A percentile compares a stretch with the other conserved stretches of the same genome.
Conservation (phyloP, 306 rosid species). For the Corylus heterophylla region DNA sequence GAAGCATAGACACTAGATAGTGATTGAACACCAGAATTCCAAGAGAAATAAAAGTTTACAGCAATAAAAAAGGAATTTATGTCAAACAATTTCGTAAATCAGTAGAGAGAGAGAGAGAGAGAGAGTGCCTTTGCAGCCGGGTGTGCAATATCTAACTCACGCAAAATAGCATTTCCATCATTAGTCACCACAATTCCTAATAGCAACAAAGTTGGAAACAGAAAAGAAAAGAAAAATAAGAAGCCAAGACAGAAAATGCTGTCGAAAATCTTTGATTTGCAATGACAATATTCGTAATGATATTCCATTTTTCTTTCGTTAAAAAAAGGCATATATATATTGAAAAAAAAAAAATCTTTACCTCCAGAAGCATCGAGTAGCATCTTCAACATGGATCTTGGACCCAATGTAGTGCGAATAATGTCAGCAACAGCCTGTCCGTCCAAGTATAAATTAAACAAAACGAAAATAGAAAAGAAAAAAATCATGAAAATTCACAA, state of each 20-base stretch:
- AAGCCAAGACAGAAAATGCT: not conserved
- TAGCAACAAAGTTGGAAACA: slow-evolving; percentile 2
- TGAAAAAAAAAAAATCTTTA: slow-evolving; percentile 21
- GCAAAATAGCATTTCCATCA: slow-evolving; percentile 95
- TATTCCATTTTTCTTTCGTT: not conserved
- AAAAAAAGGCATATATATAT: not conserved
- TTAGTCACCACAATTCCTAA: slow-evolving; percentile 96
- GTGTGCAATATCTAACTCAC: slow-evolving; percentile 92
- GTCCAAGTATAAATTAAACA: slow-evolving; percentile 5
- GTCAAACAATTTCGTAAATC: slow-evolving; percentile 14
- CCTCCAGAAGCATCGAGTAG: slow-evolving; percentile 84
- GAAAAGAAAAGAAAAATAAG: not conserved
- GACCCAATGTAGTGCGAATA: slow-evolving; percentile 91
- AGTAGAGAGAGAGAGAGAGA: slow-evolving; percentile 13
- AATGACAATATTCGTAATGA: not conserved
- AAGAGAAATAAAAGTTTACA: not conserved
- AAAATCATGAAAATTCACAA: not conserved
- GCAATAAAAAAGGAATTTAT: too few relatives aligned
- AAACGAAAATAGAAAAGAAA: slow-evolving; percentile 1
- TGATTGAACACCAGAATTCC: slow-evolving; percentile 11
- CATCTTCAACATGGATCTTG: slow-evolving; percentile 97
- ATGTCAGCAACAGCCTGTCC: slow-evolving; percentile 90
- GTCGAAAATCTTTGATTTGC: not conserved
- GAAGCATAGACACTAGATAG: slow-evolving; percentile 20
- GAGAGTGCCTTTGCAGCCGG: slow-evolving; percentile 91